A percentile compares a stretch with the other conserved stretches of the same genome.
Conservation (phyloP, 495 filamentous ascomycete species). For the Clohesyomyces aquaticus region DNA sequence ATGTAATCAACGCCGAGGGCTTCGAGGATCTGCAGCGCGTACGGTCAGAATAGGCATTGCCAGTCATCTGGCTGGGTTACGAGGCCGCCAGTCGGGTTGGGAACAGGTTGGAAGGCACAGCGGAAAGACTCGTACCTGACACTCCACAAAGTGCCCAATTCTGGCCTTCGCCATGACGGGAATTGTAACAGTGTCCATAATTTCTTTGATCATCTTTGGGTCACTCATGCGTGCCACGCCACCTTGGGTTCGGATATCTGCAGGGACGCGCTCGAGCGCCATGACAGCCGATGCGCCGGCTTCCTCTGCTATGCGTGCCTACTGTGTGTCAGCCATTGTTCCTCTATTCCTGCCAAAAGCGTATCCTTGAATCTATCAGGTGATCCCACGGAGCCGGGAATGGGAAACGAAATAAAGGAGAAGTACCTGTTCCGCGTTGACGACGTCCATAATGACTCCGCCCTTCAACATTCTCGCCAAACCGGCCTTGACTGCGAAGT, state of each 20-base stretch:
- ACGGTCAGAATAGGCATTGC: too few species aligned
- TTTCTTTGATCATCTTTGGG: slow-evolving; percentile 92
- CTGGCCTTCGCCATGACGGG: slow-evolving; percentile 99
- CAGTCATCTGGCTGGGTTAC: too few species aligned
- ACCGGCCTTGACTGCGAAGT: slow-evolving; percentile 78
- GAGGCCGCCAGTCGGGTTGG: too few species aligned
- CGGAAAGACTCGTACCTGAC: slow-evolving; percentile 68
- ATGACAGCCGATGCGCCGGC: slow-evolving; percentile 96
- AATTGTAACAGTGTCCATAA: slow-evolving; percentile 95
- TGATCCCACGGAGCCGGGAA: neutral
- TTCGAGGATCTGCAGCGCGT: slow-evolving; percentile 82
- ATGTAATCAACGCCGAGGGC: slow-evolving; percentile 95
- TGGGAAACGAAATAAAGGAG: slow-evolving; percentile 11
- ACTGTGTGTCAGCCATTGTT: slow-evolving; percentile 26
- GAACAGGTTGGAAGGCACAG: slow-evolving; percentile 2
- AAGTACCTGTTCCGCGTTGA: slow-evolving; percentile 81
- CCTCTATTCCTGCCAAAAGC: too few species aligned
- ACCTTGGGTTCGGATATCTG: slow-evolving; percentile 90
- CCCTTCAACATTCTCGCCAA: slow-evolving; percentile 97
- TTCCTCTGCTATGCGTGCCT: slow-evolving; percentile 95
- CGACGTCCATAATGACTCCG: slow-evolving; percentile 99
- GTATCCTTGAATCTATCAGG: too few species aligned
- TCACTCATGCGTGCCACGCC: slow-evolving; percentile 98
- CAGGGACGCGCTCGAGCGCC: slow-evolving; percentile 96
- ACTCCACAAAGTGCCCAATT: slow-evolving; percentile 97